Percentiles rank a stretch among this genome's conserved stretches.
Conservation (phyloP, 2,329 filamentous ascomycete species). For the Penicillium oxalicum region DNA sequence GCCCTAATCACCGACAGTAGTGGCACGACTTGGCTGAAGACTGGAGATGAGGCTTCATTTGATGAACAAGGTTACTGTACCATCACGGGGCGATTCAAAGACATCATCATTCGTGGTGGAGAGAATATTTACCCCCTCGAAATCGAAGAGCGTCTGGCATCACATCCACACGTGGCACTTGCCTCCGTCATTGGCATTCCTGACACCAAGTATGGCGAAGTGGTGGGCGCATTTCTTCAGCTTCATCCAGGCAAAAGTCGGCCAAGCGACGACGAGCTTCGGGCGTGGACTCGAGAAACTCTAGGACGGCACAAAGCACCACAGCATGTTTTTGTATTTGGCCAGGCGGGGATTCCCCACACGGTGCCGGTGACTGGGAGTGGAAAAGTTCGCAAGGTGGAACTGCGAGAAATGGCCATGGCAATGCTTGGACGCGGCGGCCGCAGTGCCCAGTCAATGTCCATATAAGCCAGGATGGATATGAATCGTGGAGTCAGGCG, state of each 20-base stretch:
- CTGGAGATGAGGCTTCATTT: constrained; percentile 54
- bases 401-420: constrained; percentile 47
- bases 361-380: constrained; percentile 63
- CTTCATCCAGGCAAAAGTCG: constrained; percentile 26
- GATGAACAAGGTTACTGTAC: constrained; percentile 58
- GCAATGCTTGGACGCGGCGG: constrained; percentile 24
- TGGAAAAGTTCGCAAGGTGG: constrained; percentile 62
- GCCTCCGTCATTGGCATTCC: constrained; percentile 66
- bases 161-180: constrained; percentile 56
- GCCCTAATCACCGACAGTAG: constrained; percentile 61
- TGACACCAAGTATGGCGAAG: constrained; percentile 66
- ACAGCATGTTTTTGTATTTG: constrained; percentile 69
- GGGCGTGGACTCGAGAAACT: constrained; percentile 56
- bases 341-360: constrained; percentile 49
- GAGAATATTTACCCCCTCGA: constrained; percentile 71
- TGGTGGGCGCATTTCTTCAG: constrained; percentile 59
- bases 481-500: no score
- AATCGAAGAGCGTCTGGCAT: constrained; percentile 66
- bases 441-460: no score
- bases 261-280: constrained; percentile 51
- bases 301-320: constrained; percentile 65
- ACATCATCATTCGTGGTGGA: constrained; percentile 71
- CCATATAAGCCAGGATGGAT: no score
- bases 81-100: constrained; percentile 72
- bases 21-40: constrained; percentile 56